Evolutionary conservation across 441 rosid genomes (phyloP).

Genomic region (Euphorbia corollata): DNA sequence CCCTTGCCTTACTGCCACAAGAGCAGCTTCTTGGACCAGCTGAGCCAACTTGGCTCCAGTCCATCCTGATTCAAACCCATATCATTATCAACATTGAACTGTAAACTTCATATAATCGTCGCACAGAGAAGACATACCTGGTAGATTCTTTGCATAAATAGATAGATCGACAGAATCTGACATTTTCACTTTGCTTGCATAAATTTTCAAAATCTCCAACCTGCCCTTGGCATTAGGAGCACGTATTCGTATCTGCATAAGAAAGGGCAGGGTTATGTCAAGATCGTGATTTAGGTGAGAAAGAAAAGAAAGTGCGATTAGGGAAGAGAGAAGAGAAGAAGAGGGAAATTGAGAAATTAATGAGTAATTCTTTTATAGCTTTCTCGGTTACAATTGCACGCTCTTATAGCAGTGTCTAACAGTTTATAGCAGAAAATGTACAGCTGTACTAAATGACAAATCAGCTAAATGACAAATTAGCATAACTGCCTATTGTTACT

Average conservation of each 20-base stretch:
- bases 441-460: too few relatives aligned
- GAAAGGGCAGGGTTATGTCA: conserved; percentile 7
- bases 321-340: too few relatives aligned
- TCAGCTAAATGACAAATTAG: too few relatives aligned
- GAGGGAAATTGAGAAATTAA: too few relatives aligned
- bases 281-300: too few relatives aligned
- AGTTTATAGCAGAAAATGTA: too few relatives aligned
- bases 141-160: conserved; percentile 70
- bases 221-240: conserved; percentile 93
- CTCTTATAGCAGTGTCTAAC: too few relatives aligned
- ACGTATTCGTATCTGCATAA: conserved; percentile 69
- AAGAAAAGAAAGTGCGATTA: too few relatives aligned
- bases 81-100: conserved; percentile 12
- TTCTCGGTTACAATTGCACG: too few relatives aligned
- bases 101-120: conserved; percentile 16
- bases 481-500: too few relatives aligned
- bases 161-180: conserved; percentile 79
- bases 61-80: conserved; percentile 54
- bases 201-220: conserved; percentile 73
- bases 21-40: conserved; percentile 90
- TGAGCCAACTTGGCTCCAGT: conserved; percentile 87
- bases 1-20: conserved; percentile 82
- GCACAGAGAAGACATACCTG: conserved; percentile 44
- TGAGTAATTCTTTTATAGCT: too few relatives aligned
- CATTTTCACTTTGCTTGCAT: conserved; percentile 85